Evolutionary conservation across 2,329 filamentous ascomycete genomes (phyloP).

Genomic region (Nemania sp.): DNA sequence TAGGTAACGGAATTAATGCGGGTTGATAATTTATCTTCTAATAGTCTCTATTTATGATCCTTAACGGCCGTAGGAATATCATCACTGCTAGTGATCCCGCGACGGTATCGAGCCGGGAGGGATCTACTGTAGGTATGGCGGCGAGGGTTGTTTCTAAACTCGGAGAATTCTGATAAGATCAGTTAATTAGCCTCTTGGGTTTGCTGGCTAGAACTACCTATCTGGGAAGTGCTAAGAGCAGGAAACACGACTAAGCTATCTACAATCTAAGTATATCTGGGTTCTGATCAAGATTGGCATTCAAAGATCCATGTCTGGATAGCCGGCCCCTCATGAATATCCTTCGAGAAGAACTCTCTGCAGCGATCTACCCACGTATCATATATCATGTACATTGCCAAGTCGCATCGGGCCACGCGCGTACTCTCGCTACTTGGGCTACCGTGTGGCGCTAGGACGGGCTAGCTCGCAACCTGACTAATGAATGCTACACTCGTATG

Average conservation of each 20-base stretch:
- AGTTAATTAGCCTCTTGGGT: background rate
- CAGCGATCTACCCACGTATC: background rate
- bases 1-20: background rate
- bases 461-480: background rate
- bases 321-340: background rate
- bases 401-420: background rate
- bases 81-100: background rate
- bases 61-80: background rate
- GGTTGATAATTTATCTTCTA: background rate
- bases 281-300: slow-evolving; percentile 1
- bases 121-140: background rate
- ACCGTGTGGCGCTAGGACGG: slow-evolving; percentile 2
- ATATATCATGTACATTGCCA: background rate
- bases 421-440: slow-evolving; percentile 1
- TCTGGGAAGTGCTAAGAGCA: background rate
- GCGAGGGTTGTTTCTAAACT: background rate
- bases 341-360: slow-evolving; percentile 8
- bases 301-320: background rate
- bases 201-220: background rate
- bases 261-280: background rate
- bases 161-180: background rate
- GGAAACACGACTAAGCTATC: background rate
- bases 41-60: background rate
- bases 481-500: slow-evolving; percentile 12
- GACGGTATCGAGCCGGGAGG: background rate